Percentiles rank a stretch among this genome's conserved stretches.
Conservation (phyloP, 345 rosid genomes). For the Turnera subulata region DNA sequence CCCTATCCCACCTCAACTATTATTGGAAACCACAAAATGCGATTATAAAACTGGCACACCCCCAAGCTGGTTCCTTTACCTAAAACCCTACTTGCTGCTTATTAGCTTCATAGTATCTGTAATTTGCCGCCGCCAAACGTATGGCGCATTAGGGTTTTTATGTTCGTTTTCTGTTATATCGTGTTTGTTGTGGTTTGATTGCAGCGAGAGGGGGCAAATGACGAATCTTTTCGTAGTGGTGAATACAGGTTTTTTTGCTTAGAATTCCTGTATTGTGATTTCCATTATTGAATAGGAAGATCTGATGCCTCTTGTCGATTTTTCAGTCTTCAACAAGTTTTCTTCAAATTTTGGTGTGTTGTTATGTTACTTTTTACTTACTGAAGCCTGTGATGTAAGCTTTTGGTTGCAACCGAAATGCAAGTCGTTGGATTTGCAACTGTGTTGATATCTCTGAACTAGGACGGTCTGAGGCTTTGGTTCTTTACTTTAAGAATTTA, state of each 20-base stretch:
- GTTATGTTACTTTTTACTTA: neutral
- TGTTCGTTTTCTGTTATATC: too few relatives aligned
- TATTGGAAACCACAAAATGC: too few relatives aligned
- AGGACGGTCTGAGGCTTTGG: slow-evolving; percentile 65
- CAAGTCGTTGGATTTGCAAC: slow-evolving; percentile 2
- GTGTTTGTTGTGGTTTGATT: too few relatives aligned
- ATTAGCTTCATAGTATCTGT: too few relatives aligned
- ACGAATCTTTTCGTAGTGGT: slow-evolving; percentile 20
- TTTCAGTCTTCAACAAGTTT: neutral
- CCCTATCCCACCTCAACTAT: too few relatives aligned
- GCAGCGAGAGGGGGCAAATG: slow-evolving; percentile 21
- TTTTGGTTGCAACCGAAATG: slow-evolving; percentile 13
- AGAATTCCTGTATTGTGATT: slow-evolving; percentile 28
- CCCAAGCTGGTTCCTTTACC: neutral
- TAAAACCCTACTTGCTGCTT: too few relatives aligned
- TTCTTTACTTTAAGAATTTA: neutral
- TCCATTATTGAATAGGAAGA: slow-evolving; percentile 44
- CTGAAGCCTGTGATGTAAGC: slow-evolving; percentile 28
- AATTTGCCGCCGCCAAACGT: too few relatives aligned
- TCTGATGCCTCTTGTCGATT: slow-evolving; percentile 33
- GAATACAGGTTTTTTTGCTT: slow-evolving; percentile 17
- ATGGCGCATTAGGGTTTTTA: too few relatives aligned
- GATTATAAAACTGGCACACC: too few relatives aligned
- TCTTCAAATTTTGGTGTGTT: neutral
- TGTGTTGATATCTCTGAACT: slow-evolving; percentile 43